A percentile compares a stretch with the other conserved stretches of the same genome.
These are phyloP conservation scores for Candolleomyces aberdarensis DNA, from an alignment of 768 basidiomycete species.

Conservation along the genomic window DNA sequence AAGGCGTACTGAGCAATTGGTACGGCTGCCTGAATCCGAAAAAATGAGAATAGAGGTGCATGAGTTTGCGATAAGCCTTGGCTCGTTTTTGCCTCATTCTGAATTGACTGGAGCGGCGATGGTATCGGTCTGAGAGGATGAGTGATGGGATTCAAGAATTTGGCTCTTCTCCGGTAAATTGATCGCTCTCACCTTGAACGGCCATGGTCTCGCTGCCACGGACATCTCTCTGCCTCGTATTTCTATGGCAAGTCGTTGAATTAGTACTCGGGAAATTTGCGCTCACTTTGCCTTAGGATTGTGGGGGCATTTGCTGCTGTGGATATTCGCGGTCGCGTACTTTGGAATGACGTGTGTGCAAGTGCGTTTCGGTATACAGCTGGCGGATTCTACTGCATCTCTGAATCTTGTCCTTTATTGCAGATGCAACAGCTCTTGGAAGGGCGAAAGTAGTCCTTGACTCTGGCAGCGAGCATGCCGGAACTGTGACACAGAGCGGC, in stretches of 20 bases:
- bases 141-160: background rate
- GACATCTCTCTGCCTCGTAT: constrained; percentile 8
- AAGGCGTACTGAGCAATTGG: constrained; percentile 77
- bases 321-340: constrained; percentile 59
- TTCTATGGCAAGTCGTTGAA: constrained; percentile 24
- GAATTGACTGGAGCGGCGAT: background rate
- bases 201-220: constrained; percentile 1
- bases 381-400: constrained; percentile 1
- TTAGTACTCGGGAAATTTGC: background rate
- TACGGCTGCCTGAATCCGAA: constrained; percentile 95
- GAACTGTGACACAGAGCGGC: constrained; percentile 54
- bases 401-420: background rate
- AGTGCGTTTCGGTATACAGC: constrained; percentile 35
- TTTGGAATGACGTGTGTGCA: constrained; percentile 71
- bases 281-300: constrained; percentile 17
- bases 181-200: background rate
- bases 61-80: constrained; percentile 91
- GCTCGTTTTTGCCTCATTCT: constrained; percentile 94
- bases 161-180: background rate
- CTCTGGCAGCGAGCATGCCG: constrained; percentile 45
- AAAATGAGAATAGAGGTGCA: constrained; percentile 81
- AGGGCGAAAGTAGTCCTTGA: constrained; percentile 60
- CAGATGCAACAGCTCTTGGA: constrained; percentile 42
- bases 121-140: background rate
- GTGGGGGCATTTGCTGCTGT: constrained; percentile 42